phyloP scores from a whole-genome alignment of 352 stramenopile genomes.

The Phytophthora meadii region DNA sequence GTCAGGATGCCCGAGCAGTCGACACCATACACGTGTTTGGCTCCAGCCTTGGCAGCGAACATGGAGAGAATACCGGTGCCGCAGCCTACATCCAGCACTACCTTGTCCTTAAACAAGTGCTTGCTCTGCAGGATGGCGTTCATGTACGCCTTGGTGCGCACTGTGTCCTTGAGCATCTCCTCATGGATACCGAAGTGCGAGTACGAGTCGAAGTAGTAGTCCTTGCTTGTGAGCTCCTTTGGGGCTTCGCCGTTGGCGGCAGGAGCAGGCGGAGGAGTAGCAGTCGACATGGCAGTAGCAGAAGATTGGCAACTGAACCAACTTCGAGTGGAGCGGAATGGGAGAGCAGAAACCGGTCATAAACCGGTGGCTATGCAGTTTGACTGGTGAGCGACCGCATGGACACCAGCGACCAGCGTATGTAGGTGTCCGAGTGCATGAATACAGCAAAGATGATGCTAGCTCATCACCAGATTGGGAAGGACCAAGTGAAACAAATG shows the following conservation, averaged over 20 bases:
- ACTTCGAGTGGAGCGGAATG: slow-evolving; percentile 22
- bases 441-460: not conserved
- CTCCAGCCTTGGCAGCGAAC: slow-evolving; percentile 95
- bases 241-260: slow-evolving; percentile 17
- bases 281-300: slow-evolving; percentile 40
- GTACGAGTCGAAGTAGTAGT: slow-evolving; percentile 99
- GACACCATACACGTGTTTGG: slow-evolving; percentile 93
- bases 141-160: slow-evolving; percentile 97
- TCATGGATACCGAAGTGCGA: slow-evolving; percentile 99
- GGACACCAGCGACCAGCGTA: not conserved
- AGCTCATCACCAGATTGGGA: not conserved
- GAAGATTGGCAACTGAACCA: slow-evolving; percentile 23
- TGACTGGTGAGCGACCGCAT: slow-evolving; percentile 32
- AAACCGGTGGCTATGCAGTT: slow-evolving; percentile 17
- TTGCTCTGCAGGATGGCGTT: slow-evolving; percentile 97
- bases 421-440: no score
- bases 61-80: slow-evolving; percentile 97
- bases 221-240: slow-evolving; percentile 90
- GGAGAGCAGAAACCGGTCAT: slow-evolving; percentile 12
- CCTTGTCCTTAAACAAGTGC: slow-evolving; percentile 97
- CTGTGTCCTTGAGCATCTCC: slow-evolving; percentile 98
- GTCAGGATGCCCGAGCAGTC: slow-evolving; percentile 96
- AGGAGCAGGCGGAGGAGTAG: slow-evolving; percentile 34
- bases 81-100: slow-evolving; percentile 97
- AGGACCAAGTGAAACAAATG: not conserved